Percentiles rank a stretch among this genome's conserved stretches.
Evolutionary conservation across 1,139 yeast genomes (phyloP).

Genomic region (Suhomyces wounanorum): DNA sequence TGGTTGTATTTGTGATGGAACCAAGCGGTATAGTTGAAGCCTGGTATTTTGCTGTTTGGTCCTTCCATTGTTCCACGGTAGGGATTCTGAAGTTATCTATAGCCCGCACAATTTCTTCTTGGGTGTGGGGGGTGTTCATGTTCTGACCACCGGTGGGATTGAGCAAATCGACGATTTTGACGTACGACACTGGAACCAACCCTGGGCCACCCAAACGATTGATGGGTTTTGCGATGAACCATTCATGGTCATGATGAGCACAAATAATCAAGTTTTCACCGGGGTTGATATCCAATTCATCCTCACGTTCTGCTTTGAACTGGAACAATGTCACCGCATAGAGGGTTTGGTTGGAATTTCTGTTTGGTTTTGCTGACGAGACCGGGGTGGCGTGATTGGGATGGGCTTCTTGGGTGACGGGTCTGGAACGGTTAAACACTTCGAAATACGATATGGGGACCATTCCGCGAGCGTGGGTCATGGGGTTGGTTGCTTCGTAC

Average conservation of each 20-base stretch:
- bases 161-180: constrained; percentile 78
- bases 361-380: constrained; percentile 8
- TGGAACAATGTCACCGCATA: constrained; percentile 64
- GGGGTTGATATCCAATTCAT: constrained; percentile 78
- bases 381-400: constrained; percentile 10
- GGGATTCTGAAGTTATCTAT: constrained; percentile 74
- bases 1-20: constrained; percentile 32
- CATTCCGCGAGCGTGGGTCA: constrained; percentile 73
- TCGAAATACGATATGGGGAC: constrained; percentile 88
- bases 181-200: constrained; percentile 87
- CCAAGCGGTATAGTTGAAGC: constrained; percentile 88
- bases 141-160: constrained; percentile 36
- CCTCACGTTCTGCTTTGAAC: constrained; percentile 85
- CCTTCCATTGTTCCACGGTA: constrained; percentile 94
- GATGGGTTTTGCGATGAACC: constrained; percentile 97
- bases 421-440: constrained; percentile 64
- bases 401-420: constrained; percentile 14
- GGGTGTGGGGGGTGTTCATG: constrained; percentile 15
- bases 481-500: constrained; percentile 90
- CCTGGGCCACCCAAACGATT: constrained; percentile 97
- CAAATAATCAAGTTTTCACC: constrained; percentile 92
- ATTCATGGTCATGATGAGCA: constrained; percentile 94
- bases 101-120: constrained; percentile 33
- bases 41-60: constrained; percentile 85
- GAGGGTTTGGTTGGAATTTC: constrained; percentile 36